Base-by-base conservation (phyloP, 2,329 filamentous ascomycete species). In the Mycosphaerella sp. region DNA sequence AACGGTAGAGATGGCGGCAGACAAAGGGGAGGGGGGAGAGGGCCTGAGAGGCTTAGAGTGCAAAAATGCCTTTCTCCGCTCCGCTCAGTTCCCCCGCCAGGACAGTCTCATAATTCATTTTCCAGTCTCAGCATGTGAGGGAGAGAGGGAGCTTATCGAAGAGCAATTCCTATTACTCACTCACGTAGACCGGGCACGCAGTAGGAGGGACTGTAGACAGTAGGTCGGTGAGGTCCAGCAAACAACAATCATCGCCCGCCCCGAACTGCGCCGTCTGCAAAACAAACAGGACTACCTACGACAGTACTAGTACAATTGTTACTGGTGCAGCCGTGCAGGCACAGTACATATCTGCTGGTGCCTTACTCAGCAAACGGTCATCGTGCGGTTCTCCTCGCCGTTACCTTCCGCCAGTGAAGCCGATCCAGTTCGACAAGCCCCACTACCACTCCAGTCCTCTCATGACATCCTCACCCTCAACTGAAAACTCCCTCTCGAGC, bases 391-490 rank as follows among this genome's bases (percentile, higher is more conserved):
- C 21, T 21, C 32, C 23, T 32, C 48, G 40, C 49, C 49, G 49
- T 34, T n/a, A 21, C 21, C n/a, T 38, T 44, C 48, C 48, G 48
- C 23, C 43, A 31, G 4, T 9, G n/a, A 23, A 47, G 45, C 45
- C 45, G 31, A 43, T 34, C 36, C 38, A 50, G 48, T 36, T 36
- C 41, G 41, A 21, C 9, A 10, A 43, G 41, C 41, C 41, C 41
- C 41, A 43, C 41, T 43, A 43, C n/a, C 3, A 43, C 32, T 34
- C 32, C 14, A 34, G 7, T 34, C 6, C 32, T 36, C 8, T 8
- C 39, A 43, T 50, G 48, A 50, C 48, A 50, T 50, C 45, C 45
- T 48, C 45, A 32, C 32, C 51, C 43, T 48, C 51, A 53, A 53
- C 51, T 21, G 32, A 41, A 38, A 50, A 50, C 39, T 41, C 14